A percentile compares a stretch with the other conserved stretches of the same genome.
Evolutionary conservation across 83 land plant genomes (phyloP).

Genomic region (Isoetes engelmannii): DNA sequence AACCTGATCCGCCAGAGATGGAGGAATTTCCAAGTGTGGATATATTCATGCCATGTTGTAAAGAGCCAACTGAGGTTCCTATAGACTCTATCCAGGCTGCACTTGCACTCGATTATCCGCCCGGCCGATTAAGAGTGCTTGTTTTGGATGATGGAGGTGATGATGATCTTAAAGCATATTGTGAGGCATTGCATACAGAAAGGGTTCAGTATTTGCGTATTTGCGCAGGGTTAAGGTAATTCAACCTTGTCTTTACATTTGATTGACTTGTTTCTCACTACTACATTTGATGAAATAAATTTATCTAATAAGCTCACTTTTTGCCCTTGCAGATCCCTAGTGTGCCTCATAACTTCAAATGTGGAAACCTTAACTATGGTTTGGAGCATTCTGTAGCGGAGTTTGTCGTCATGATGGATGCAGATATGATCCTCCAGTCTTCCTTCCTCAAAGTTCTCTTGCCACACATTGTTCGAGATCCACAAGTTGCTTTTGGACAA

Average conservation of each 20-base stretch:
- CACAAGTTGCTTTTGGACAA: constrained; percentile 11
- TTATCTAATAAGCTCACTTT: neutral
- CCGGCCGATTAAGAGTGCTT: neutral
- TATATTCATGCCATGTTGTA: constrained; percentile 12
- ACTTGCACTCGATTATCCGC: neutral
- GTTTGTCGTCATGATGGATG: constrained; percentile 15
- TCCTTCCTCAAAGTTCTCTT: constrained; percentile 7
- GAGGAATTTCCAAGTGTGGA: constrained; percentile 6
- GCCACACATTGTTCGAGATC: constrained; percentile 11
- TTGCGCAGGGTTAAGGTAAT: neutral
- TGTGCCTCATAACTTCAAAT: constrained; percentile 13
- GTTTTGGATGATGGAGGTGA: constrained; percentile 2
- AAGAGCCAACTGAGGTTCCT: constrained; percentile 19
- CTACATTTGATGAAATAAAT: neutral
- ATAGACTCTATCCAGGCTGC: constrained; percentile 15
- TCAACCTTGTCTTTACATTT: neutral
- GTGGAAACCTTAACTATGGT: constrained; percentile 19
- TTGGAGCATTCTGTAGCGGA: constrained; percentile 16
- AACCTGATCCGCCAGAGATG: neutral
- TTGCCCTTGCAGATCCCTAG: neutral
- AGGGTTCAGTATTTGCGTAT: neutral
- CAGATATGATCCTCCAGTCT: constrained; percentile 15
- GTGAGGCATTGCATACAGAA: neutral
- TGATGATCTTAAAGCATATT: neutral
- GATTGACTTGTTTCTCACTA: neutral